Conservation (phyloP, 2,329 filamentous ascomycete species). For the Gnomoniopsis smithogilvyi region DNA sequence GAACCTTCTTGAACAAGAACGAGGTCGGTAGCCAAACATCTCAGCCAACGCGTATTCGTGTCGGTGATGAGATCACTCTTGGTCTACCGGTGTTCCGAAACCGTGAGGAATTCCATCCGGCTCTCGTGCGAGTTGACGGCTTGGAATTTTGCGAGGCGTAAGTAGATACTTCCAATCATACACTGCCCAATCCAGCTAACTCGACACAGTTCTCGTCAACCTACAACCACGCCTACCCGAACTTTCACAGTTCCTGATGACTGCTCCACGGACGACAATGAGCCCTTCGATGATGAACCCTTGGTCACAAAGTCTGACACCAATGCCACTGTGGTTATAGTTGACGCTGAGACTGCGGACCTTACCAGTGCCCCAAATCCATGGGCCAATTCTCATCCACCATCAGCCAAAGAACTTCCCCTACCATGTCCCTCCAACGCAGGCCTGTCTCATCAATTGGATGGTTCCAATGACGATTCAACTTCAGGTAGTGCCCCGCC, state of each 20-base stretch:
- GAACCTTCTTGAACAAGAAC: conserved; percentile 43
- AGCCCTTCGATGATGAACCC: conserved; percentile 9
- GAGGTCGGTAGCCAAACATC: conserved; percentile 21
- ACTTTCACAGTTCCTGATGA: conserved; percentile 18
- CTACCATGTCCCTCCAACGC: too few species aligned
- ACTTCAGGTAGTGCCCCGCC: too few species aligned
- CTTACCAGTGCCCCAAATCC: too few species aligned
- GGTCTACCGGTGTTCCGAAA: conserved; percentile 37
- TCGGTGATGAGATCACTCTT: conserved; percentile 37
- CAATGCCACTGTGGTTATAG: too few species aligned
- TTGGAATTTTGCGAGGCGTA: conserved; percentile 21
- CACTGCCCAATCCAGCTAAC: background rate
- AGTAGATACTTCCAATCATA: conserved; percentile 6
- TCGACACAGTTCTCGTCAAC: background rate
- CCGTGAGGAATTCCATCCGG: conserved; percentile 28
- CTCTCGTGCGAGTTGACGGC: conserved; percentile 22
- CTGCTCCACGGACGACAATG: conserved; percentile 17
- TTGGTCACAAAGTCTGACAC: too few species aligned
- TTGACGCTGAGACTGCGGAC: too few species aligned
- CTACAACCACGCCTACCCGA: conserved; percentile 11
- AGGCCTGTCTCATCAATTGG: too few species aligned
- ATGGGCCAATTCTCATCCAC: too few species aligned
- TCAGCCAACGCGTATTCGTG: conserved; percentile 19
- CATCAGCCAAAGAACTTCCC: too few species aligned
- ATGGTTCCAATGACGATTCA: too few species aligned